Evolutionary conservation across 1,284 basidiomycete genomes (phyloP).

Genomic region (Naganishia sp.): DNA sequence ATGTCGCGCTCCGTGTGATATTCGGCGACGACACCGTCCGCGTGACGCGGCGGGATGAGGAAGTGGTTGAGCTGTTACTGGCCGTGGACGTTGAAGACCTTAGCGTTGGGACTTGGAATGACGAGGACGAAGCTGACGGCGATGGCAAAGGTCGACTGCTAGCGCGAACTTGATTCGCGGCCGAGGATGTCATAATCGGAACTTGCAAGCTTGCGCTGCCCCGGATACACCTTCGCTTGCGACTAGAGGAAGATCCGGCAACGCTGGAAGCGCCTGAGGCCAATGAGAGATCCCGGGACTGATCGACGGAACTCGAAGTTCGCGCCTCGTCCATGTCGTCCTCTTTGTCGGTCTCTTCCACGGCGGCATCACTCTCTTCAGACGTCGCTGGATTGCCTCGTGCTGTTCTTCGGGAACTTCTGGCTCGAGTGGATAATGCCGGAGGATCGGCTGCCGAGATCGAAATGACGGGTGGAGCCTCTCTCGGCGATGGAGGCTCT

Average conservation of each 20-base stretch:
- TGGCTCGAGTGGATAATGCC: constrained; percentile 13
- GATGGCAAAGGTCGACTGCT: constrained; percentile 4
- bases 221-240: constrained; percentile 24
- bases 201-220: constrained; percentile 20
- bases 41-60: constrained; percentile 10
- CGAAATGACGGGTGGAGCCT: neutral
- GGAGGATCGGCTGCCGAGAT: constrained; percentile 21
- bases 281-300: neutral
- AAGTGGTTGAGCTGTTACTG: neutral
- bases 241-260: neutral
- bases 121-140: constrained; percentile 1
- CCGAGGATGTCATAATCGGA: constrained; percentile 2
- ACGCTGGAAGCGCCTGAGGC: constrained; percentile 3
- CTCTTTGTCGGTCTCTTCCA: constrained; percentile 20
- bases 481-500: neutral
- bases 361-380: neutral
- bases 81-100: constrained; percentile 12
- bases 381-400: neutral
- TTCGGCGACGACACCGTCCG: constrained; percentile 14
- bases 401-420: neutral
- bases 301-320: neutral
- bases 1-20: constrained; percentile 17
- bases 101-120: constrained; percentile 18
- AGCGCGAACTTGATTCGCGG: neutral
- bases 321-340: constrained; percentile 7